A percentile compares a stretch with the other conserved stretches of the same genome.
Evolutionary conservation across 73 alveolate species (phyloP).

Genomic region (Urostyla sp.): DNA sequence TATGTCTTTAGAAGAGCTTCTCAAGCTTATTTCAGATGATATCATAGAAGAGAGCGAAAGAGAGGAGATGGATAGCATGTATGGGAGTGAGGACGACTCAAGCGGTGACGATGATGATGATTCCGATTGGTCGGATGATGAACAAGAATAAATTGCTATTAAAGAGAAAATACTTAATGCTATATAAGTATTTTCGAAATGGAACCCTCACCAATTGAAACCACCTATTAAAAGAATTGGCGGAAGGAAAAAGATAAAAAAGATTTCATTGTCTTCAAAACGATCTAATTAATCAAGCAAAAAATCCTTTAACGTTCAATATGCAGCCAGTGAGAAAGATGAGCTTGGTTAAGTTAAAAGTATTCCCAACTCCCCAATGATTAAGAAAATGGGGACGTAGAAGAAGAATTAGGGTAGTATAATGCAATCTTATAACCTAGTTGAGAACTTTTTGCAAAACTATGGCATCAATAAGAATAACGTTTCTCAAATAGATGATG

Average conservation of each 20-base stretch:
- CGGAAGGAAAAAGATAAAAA: conserved; percentile 16
- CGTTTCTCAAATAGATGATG: conserved; percentile 30
- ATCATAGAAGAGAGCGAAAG: conserved; percentile 26
- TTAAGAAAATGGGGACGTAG: background rate
- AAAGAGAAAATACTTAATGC: conserved; percentile 45
- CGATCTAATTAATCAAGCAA: background rate
- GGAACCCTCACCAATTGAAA: conserved; percentile 54
- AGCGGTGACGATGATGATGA: conserved; percentile 13
- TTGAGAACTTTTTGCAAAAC: background rate
- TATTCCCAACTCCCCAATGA: background rate
- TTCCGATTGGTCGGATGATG: conserved; percentile 52
- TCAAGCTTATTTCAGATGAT: background rate
- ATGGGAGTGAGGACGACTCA: conserved; percentile 14
- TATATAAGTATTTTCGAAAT: conserved; percentile 45
- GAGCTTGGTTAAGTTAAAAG: background rate
- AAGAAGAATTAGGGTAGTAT: conserved; percentile 7
- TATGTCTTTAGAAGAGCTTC: conserved; percentile 40
- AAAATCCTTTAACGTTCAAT: background rate
- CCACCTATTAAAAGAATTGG: conserved; percentile 14
- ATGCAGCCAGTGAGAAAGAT: conserved; percentile 6
- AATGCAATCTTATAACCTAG: background rate
- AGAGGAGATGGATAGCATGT: conserved; percentile 18
- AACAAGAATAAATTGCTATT: conserved; percentile 9
- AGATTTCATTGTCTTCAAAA: conserved; percentile 4
- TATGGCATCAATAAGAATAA: background rate